Base-by-base conservation (phyloP, 2,329 filamentous ascomycete species). In the Aspergillus latus region DNA sequence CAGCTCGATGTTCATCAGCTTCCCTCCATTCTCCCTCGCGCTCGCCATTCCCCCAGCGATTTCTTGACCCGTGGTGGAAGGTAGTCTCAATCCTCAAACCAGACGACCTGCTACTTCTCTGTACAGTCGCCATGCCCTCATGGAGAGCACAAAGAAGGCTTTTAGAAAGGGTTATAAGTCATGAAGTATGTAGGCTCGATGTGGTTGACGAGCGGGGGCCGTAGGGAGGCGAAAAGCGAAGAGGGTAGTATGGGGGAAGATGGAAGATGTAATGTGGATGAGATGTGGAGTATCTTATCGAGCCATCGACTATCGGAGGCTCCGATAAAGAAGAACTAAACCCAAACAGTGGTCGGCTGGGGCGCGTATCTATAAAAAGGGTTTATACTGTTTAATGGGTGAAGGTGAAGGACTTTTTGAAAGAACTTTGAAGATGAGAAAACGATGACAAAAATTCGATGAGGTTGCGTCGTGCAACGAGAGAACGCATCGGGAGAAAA, bases 21-120 rank as follows among this genome's bases (percentile, higher is more conserved):
- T 61, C 62, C 21, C 21, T 13, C 43, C 50, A 10, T 59, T 57
- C 58, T 58, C 62, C 67, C 55, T 61, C 56, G 52, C 62, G 64
- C 63, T 64, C 57, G 52, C 67, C 64, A 52, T 59, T 57, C 45
- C 59, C 51, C 66, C 69, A 68, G 59, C 62, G 62, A 43, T 63
- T 51, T 59, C 60, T 63, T 34, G 64, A 62, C 29, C 53, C 49
- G 52, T 66, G 64, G 28, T 64, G 62, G 56, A 74, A 74, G n/a
- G 68, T 66, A 36, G 73, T 75, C 57, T 75, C 72, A 60, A 76
- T 68, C 64, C 64, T 74, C 68, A 76, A 68, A 49, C 68, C 68
- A 61, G 66, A 66, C 63, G 71, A 59, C 52, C 63, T 64, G 46
- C 32, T 60, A 60, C 66, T 66, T 55, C 67, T 70, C 63, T 71